Percentiles rank a stretch among this genome's conserved stretches.
Evolutionary conservation across 176 grass and related monocot genomes (phyloP).

Genomic region (Tuctoria greenei): DNA sequence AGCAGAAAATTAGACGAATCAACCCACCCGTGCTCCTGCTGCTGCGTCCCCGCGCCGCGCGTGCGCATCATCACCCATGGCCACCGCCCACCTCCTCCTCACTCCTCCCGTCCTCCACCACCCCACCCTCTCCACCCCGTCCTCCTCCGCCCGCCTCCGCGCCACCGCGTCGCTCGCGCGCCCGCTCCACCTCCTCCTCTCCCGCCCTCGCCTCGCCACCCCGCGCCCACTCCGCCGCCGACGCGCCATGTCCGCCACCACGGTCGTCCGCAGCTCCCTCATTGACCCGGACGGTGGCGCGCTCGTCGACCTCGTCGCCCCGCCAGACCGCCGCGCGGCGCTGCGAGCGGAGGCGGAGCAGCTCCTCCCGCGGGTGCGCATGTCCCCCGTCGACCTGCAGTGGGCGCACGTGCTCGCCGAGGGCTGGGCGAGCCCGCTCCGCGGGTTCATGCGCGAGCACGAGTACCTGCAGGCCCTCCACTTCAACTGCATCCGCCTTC

Average conservation of each 20-base stretch:
- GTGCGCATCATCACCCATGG: conserved; percentile 45
- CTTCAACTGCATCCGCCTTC: conserved; percentile 78
- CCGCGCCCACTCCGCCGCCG: background rate
- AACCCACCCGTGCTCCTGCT: too few species aligned
- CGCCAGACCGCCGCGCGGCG: conserved; percentile 27
- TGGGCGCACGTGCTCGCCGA: conserved; percentile 94
- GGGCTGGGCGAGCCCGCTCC: conserved; percentile 88
- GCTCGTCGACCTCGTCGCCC: conserved; percentile 56
- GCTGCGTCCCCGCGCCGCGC: too few species aligned
- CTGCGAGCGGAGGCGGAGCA: conserved; percentile 49
- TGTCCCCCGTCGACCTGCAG: conserved; percentile 65
- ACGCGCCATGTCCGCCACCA: conserved; percentile 29
- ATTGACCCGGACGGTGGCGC: conserved; percentile 94
- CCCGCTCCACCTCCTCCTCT: background rate
- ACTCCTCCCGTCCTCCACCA: conserved; percentile 34
- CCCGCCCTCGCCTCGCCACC: background rate
- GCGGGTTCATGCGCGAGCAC: conserved; percentile 84
- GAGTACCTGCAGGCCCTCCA: conserved; percentile 92
- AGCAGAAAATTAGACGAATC: too few species aligned
- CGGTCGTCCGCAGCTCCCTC: conserved; percentile 66
- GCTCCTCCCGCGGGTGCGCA: conserved; percentile 49
- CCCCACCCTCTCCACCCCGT: background rate
- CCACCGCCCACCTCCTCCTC: conserved; percentile 44
- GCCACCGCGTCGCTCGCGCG: conserved; percentile 4
- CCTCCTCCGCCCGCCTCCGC: conserved; percentile 7